Evolutionary conservation across 148 eudicot genomes (phyloP).

Genomic region (Chenopodium berlandieri): DNA sequence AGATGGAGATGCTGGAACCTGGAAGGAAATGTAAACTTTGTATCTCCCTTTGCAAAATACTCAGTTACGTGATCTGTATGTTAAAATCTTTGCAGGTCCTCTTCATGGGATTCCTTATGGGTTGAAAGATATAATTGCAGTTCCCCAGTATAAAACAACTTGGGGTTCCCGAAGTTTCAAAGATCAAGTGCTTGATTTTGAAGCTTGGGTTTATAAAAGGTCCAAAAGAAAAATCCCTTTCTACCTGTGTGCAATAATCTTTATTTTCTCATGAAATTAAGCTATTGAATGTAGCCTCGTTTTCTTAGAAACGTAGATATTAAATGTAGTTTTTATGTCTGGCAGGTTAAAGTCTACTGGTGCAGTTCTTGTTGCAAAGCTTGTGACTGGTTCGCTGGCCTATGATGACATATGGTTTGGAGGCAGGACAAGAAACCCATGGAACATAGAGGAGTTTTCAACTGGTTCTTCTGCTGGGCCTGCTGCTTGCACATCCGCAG

Average conservation of each 20-base stretch:
- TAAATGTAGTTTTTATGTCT: background rate
- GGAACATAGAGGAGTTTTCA: conserved; percentile 86
- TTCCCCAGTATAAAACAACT: conserved; percentile 78
- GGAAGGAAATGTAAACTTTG: background rate
- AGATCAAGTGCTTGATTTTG: conserved; percentile 76
- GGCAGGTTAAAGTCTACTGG: conserved; percentile 78
- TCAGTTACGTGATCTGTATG: conserved; percentile 1
- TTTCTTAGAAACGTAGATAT: background rate
- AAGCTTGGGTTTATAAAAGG: conserved; percentile 97
- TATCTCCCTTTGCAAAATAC: background rate
- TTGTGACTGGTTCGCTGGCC: conserved; percentile 78
- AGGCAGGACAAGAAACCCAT: conserved; percentile 91
- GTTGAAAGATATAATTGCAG: conserved; percentile 80
- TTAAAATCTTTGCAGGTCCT: conserved; percentile 48
- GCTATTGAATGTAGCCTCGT: background rate
- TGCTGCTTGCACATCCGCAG: conserved; percentile 90
- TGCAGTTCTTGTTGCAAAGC: conserved; percentile 87
- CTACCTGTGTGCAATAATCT: background rate
- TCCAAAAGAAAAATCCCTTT: conserved; percentile 18
- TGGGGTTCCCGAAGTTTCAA: conserved; percentile 78
- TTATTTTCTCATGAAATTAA: background rate
- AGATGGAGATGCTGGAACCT: background rate
- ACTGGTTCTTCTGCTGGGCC: conserved; percentile 97
- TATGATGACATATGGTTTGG: conserved; percentile 97
- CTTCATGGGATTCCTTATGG: conserved; percentile 95